phyloP scores from a whole-genome alignment of 2,329 filamentous ascomycete species.

The Fusarium sp. region DNA sequence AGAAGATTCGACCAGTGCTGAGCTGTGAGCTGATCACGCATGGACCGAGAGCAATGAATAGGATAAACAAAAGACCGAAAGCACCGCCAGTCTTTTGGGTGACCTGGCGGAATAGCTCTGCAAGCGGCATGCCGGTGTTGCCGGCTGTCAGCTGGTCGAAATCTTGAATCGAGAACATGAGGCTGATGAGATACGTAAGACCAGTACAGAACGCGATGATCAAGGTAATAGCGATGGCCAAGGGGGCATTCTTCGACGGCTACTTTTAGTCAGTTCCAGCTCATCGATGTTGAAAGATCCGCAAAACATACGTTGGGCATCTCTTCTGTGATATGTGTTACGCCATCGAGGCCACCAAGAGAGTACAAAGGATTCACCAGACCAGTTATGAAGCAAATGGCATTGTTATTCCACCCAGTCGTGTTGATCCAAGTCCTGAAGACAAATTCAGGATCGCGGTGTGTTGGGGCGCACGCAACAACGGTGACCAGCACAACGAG shows the following conservation, averaged over 20 bases:
- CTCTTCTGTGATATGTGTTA: conserved; percentile 4
- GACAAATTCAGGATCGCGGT: not conserved
- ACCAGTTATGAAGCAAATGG: conserved; percentile 2
- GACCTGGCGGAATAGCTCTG: conserved; percentile 5
- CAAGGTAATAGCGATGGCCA: not conserved
- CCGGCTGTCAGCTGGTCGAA: not conserved
- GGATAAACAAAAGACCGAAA: not conserved
- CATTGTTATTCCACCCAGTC: not conserved
- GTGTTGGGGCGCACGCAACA: not conserved
- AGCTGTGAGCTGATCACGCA: conserved; percentile 1
- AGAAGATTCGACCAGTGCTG: conserved; percentile 4
- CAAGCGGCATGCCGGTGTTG: not conserved
- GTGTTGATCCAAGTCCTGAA: conserved; percentile 22
- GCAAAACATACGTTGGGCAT: conserved; percentile 1
- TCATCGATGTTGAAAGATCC: rapidly evolving
- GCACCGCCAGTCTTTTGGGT: not conserved
- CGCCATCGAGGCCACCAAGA: conserved; percentile 2
- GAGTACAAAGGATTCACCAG: not conserved
- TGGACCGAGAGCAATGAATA: not conserved
- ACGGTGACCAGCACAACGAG: not conserved
- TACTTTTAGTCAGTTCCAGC: too few relatives aligned
- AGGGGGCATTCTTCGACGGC: not conserved
- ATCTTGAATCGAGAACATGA: conserved; percentile 4
- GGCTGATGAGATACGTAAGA: not conserved
- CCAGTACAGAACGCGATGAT: conserved; percentile 2